Conservation (phyloP, 2,329 filamentous ascomycete genomes). For the Botrytis fragariae region DNA sequence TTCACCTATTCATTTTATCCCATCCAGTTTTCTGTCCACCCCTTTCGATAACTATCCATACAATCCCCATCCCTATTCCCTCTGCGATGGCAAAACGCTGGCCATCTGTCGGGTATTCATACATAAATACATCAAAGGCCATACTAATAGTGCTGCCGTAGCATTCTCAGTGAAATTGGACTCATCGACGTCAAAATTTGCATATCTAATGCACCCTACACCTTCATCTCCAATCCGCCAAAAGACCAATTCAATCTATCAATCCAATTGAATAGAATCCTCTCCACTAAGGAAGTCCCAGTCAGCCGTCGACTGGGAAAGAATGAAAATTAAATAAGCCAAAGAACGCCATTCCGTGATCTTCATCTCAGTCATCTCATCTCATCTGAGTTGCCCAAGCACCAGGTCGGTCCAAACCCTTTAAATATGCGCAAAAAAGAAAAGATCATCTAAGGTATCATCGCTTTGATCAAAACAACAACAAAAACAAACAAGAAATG, state of each 20-base stretch:
- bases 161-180: not conserved
- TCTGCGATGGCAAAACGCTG: not conserved
- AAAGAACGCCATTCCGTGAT: constrained; percentile 12
- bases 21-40: not conserved
- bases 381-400: not conserved
- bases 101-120: not conserved
- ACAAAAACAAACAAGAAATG: constrained; percentile 7
- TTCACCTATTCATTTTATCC: not conserved
- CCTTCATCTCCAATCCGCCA: not conserved
- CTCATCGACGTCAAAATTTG: not conserved
- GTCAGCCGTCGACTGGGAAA: not conserved
- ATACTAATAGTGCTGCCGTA: not conserved
- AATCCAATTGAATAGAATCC: not conserved
- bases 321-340: not conserved
- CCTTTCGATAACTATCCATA: not conserved
- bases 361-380: constrained; percentile 9
- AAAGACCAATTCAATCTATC: not conserved
- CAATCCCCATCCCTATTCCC: not conserved
- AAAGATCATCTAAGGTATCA: not conserved
- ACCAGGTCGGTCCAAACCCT: not conserved
- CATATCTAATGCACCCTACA: not conserved
- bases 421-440: not conserved
- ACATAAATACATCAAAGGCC: not conserved
- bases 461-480: not conserved
- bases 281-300: not conserved